phyloP scores from a whole-genome alignment of 78 protist species.

The Dictyostelium purpureum region DNA sequence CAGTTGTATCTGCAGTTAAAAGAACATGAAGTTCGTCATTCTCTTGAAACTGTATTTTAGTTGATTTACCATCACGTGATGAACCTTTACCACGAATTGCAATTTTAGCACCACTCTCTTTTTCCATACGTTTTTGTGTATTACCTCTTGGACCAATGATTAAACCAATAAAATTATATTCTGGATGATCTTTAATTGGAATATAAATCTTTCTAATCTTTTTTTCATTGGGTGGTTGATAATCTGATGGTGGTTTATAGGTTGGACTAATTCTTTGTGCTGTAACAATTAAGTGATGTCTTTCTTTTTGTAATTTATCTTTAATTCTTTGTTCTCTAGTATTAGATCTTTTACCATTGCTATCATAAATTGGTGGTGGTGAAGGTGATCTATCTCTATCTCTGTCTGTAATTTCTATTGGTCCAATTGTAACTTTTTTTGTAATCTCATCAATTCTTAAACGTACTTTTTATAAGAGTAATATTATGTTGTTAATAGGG shows the following conservation, averaged over 20 bases:
- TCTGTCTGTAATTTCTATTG: conserved; percentile 56
- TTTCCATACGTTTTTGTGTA: conserved; percentile 92
- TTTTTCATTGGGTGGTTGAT: conserved; percentile 69
- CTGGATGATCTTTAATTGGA: conserved; percentile 92
- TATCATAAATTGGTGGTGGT: conserved; percentile 90
- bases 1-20: conserved; percentile 80
- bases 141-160: conserved; percentile 92
- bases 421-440: conserved; percentile 58
- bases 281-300: conserved; percentile 58
- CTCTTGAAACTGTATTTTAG: conserved; percentile 39
- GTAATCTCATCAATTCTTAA: conserved; percentile 77
- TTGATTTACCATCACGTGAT: conserved; percentile 88
- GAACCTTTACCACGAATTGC: conserved; percentile 94
- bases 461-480: conserved; percentile 32
- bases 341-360: conserved; percentile 89
- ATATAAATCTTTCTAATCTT: conserved; percentile 86
- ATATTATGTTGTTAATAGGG: neutral
- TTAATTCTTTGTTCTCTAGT: conserved; percentile 88
- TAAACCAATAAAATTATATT: conserved; percentile 90
- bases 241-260: conserved; percentile 86
- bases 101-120: conserved; percentile 89
- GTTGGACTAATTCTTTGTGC: conserved; percentile 43
- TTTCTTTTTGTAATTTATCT: conserved; percentile 77
- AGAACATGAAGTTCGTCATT: conserved; percentile 92
- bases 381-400: conserved; percentile 85